Evolutionary conservation across 805 yeast species (phyloP), one percentile per base, ranked within the genome.

Genomic region (Suhomyces pyralidae): DNA sequence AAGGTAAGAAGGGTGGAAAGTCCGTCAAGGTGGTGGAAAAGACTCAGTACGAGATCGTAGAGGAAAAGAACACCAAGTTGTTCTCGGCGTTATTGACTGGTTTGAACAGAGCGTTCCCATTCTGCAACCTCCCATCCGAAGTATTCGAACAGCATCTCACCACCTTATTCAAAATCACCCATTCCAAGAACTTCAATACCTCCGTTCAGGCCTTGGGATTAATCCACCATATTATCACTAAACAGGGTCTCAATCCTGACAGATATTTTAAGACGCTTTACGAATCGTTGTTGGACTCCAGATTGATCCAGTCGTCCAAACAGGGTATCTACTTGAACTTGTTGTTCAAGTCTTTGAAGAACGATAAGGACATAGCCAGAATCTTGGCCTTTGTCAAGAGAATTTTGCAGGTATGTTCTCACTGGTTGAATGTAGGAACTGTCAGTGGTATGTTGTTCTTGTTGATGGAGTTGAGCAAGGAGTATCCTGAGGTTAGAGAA

Each of bases 71-170:
- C 62, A 80, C 96, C 44, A 89, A 88, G 62, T 71, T 93, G 60
- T 90, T 93, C 61, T 85, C 97, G 26, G 97, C 97, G 14, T 79
- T 94, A 52, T 80, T 94, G 58, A 90, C 99, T 1, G 99, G 99
- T 60, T 81, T 94, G 53, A 94, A 94, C 68, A 88, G 99, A 72
- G 92, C 98, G 0, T 93, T 90, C 78, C 98, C 98, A 51, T 94
- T 89, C 67, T 84, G 96, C 2, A 79, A 83, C 57, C 75, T 94
- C 51, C 85, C 90, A 15, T 80, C 83, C 38, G 84, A 86, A 26
- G 81, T 82, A 6, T 90, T 86, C 64, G 82, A 83, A 58, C 76
- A 81, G 55, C 97, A 94, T 71, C 76, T 93, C 64, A 86, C 90
- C 64, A 86, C 96, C 0, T 74, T 94, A 52, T 94, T 87, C 79